A percentile compares a stretch with the other conserved stretches of the same genome.
Evolutionary conservation across 768 basidiomycete genomes (phyloP).

Genomic region (Kwoniella sp.): DNA sequence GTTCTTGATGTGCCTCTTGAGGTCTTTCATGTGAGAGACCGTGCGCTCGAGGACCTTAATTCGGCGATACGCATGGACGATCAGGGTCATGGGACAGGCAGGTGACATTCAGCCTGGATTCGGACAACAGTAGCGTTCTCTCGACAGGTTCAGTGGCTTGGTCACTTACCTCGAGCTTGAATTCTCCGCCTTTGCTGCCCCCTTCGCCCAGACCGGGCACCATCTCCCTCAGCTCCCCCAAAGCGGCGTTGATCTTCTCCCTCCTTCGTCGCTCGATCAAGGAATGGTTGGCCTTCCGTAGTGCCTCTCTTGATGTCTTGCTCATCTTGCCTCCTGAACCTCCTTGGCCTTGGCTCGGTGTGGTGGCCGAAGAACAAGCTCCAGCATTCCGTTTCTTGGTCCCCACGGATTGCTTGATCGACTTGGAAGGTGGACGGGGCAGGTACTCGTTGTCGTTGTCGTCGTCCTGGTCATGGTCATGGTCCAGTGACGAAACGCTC

Average conservation of each 20-base stretch:
- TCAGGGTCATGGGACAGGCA: neutral
- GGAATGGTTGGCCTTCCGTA: constrained; percentile 89
- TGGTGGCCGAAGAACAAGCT: no score
- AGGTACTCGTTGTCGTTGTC: neutral
- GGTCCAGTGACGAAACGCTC: neutral
- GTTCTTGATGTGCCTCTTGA: constrained; percentile 64
- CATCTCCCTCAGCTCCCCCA: constrained; percentile 73
- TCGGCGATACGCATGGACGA: no score
- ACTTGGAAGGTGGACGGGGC: neutral
- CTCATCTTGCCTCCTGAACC: neutral
- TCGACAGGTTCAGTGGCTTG: no score
- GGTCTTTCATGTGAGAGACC: constrained; percentile 73
- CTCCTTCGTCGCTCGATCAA: constrained; percentile 91
- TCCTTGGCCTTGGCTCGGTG: neutral
- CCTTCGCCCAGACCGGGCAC: constrained; percentile 66
- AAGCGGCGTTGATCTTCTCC: constrained; percentile 93
- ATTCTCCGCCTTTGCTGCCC: constrained; percentile 75
- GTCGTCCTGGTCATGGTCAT: no score
- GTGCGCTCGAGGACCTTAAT: constrained; percentile 72
- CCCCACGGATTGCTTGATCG: neutral
- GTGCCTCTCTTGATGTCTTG: constrained; percentile 65
- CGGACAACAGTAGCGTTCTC: constrained; percentile 1
- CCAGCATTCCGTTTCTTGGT: neutral
- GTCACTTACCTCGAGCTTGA: constrained; percentile 78
- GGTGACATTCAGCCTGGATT: neutral